Evolutionary conservation across 805 yeast genomes (phyloP).

Genomic region (Ogataea naganishii): DNA sequence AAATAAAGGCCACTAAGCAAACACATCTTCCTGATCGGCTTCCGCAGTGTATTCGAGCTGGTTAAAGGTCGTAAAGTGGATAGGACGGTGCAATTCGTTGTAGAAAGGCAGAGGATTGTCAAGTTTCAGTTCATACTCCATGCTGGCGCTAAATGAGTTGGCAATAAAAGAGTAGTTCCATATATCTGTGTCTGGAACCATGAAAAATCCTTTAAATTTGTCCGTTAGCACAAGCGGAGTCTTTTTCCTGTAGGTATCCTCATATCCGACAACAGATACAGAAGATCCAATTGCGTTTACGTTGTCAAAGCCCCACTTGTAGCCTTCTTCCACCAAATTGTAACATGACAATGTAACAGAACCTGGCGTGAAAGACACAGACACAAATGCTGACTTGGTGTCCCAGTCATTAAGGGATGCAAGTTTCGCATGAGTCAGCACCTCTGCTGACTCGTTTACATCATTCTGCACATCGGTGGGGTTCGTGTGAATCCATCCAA

Average conservation of each 20-base stretch:
- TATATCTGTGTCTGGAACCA: slow-evolving; percentile 74
- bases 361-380: slow-evolving; percentile 74
- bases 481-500: slow-evolving; percentile 95
- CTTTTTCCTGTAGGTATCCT: slow-evolving; percentile 45
- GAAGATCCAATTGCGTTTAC: slow-evolving; percentile 42
- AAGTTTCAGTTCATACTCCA: slow-evolving; percentile 53
- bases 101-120: slow-evolving; percentile 80
- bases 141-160: slow-evolving; percentile 64
- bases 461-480: slow-evolving; percentile 44
- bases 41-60: slow-evolving; percentile 52
- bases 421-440: slow-evolving; percentile 46
- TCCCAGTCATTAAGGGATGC: slow-evolving; percentile 31
- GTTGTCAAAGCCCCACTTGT: slow-evolving; percentile 67
- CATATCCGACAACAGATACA: slow-evolving; percentile 68
- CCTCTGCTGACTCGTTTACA: slow-evolving; percentile 61
- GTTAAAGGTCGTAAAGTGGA: slow-evolving; percentile 72
- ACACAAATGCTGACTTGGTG: slow-evolving; percentile 41
- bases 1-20: slow-evolving; percentile 28
- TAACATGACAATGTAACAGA: slow-evolving; percentile 70
- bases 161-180: slow-evolving; percentile 95
- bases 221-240: slow-evolving; percentile 71
- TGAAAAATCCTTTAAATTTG: slow-evolving; percentile 67
- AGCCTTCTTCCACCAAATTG: slow-evolving; percentile 54
- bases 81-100: slow-evolving; percentile 80
- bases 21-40: slow-evolving; percentile 60